A percentile compares a stretch with the other conserved stretches of the same genome.
phyloP scores from a whole-genome alignment of 352 stramenopile genomes.

The Globisporangium paroecandrum region DNA sequence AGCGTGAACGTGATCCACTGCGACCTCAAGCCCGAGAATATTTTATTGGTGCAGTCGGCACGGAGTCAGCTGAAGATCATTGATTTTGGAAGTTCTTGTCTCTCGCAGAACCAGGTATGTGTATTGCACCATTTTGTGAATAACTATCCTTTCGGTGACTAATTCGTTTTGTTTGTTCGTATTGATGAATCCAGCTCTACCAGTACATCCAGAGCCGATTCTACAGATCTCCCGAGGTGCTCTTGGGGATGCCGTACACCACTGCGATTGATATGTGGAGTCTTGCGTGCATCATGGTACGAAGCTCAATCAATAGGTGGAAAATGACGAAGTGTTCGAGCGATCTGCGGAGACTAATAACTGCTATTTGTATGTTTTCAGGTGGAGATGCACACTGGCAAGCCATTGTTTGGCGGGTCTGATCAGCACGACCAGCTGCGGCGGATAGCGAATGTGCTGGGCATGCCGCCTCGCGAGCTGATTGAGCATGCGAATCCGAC shows the following conservation, averaged over 20 bases:
- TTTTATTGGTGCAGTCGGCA: conserved; percentile 92
- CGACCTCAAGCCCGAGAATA: conserved; percentile 99
- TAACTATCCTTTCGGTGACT: not conserved
- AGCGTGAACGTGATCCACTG: conserved; percentile 98
- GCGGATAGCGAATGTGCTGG: conserved; percentile 94
- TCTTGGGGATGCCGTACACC: conserved; percentile 81
- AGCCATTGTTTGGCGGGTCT: conserved; percentile 95
- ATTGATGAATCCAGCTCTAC: conserved; percentile 77
- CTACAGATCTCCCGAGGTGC: conserved; percentile 91
- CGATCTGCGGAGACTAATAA: not conserved
- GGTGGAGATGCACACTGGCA: conserved; percentile 97
- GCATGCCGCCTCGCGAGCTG: conserved; percentile 91
- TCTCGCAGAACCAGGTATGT: conserved; percentile 84
- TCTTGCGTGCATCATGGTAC: conserved; percentile 79
- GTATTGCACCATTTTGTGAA: no score
- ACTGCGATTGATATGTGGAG: conserved; percentile 89
- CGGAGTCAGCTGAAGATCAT: conserved; percentile 98
- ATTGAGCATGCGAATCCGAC: conserved; percentile 84
- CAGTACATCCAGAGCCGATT: conserved; percentile 98
- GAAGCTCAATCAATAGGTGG: not conserved
- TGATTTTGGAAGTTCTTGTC: conserved; percentile 98
- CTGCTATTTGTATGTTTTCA: not conserved
- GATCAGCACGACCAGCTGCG: conserved; percentile 97
- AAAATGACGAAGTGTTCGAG: not conserved
- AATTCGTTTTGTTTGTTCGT: not conserved